Base-by-base conservation (phyloP, 306 rosid species). In the Ochetophila trinervis region DNA sequence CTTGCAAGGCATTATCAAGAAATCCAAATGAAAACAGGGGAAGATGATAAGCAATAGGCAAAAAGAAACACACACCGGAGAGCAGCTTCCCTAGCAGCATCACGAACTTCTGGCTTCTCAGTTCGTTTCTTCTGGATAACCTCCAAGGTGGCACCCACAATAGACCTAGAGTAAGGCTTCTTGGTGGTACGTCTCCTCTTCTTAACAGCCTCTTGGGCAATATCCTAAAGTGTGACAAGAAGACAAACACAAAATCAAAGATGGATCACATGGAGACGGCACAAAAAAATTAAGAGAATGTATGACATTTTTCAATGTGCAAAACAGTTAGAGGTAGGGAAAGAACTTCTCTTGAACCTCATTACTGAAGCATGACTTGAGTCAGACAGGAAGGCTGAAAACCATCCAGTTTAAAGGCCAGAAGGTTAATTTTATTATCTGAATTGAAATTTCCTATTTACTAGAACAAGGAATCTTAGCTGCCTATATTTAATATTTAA, bases 11-110 rank as follows among this genome's bases (percentile, higher is more conserved):
- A 36, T 22, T 8, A 49, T 10, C 59, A 3, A 9, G 21, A 16
- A 50, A 50, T 18, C 22, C 54, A 50, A 18, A 50, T 4, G 22
- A 6, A 50, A 16, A 50, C 19, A 40, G 45, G 15, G 6, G 19
- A 50, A 50, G 21, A 1, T 50, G 4, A 50, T 50, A 19, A 50
- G 54, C 11, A 2, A 18, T 14, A 50, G 54, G 5, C n/a, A 49
- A 49, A 16, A 1, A 50, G 54, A 51, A 69, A 16, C 23, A 62
- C 68, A 23, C 11, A 86, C 87, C 94, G 94, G 8, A 87, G 90
- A 23, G 94, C 94, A 55, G 94, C 88, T 80, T 87, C 94, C 36
- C 94, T 80, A 6, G 94, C 94, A 22, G 94, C 94, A 80, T 87
- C 94, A 52, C 94, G 86, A 15, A 87, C 90, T 62, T 87, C 94